Evolutionary conservation across 306 rosid genomes (phyloP).

Genomic region (Urtica urens): DNA sequence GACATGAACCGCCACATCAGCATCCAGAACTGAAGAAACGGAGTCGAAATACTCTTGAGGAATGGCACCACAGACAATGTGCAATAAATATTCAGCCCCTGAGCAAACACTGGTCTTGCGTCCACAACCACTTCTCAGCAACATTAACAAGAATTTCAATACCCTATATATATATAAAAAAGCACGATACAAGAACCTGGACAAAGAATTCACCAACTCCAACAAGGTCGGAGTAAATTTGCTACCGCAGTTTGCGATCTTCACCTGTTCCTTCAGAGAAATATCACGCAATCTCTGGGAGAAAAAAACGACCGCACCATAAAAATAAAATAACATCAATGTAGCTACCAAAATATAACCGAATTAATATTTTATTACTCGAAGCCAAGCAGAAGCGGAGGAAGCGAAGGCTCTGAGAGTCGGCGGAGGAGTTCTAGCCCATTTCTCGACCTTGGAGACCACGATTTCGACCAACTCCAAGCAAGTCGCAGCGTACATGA

Average conservation of each 20-base stretch:
- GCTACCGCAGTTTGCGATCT: conserved; percentile 25
- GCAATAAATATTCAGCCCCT: conserved; percentile 74
- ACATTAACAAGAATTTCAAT: too few relatives aligned
- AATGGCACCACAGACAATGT: conserved; percentile 52
- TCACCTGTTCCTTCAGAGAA: conserved; percentile 61
- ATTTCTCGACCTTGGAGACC: conserved; percentile 34
- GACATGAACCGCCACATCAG: conserved; percentile 63
- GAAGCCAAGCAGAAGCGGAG: conserved; percentile 68
- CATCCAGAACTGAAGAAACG: conserved; percentile 51
- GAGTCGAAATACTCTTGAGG: conserved; percentile 54
- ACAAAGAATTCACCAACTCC: conserved; percentile 68
- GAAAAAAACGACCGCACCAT: conserved; percentile 7
- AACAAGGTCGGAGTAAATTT: conserved; percentile 56
- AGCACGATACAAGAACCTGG: conserved; percentile 40
- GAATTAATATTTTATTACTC: too few relatives aligned
- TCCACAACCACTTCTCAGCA: too few relatives aligned
- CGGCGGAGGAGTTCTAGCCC: conserved; percentile 36
- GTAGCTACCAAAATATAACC: too few relatives aligned
- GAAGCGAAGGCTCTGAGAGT: conserved; percentile 60
- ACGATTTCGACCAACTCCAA: conserved; percentile 45
- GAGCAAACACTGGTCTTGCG: conserved; percentile 85
- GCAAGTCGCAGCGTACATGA: conserved; percentile 69
- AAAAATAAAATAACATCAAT: not conserved
- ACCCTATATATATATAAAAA: too few relatives aligned
- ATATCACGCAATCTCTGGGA: conserved; percentile 58